A percentile compares a stretch with the other conserved stretches of the same genome.
These are phyloP conservation scores for Crucibulum laeve DNA, from an alignment of 768 basidiomycete genomes.

Conservation along the genomic window DNA sequence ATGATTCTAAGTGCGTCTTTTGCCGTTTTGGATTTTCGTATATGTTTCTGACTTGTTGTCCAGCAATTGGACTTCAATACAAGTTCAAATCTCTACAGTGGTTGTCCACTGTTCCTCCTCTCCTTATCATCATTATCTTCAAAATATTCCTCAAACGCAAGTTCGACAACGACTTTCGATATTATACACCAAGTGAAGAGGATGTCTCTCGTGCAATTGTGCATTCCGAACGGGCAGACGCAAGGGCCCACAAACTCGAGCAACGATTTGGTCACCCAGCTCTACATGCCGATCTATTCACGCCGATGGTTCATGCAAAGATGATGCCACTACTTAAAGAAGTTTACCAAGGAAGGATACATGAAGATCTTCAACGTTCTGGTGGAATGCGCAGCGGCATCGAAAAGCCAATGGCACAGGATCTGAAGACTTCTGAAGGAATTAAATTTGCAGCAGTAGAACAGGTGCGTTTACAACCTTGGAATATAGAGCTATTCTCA, in stretches of 20 bases:
- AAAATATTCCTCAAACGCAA: constrained; percentile 77
- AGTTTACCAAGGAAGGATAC: constrained; percentile 67
- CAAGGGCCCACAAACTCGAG: constrained; percentile 67
- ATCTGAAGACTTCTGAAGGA: constrained; percentile 72
- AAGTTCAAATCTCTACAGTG: constrained; percentile 71
- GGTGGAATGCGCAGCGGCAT: not conserved
- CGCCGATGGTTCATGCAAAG: constrained; percentile 81
- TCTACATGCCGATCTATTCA: constrained; percentile 80
- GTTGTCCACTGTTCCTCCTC: constrained; percentile 79
- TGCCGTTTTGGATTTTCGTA: not conserved
- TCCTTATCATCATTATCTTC: constrained; percentile 74
- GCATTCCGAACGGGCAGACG: constrained; percentile 74
- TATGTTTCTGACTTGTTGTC: constrained; percentile 9
- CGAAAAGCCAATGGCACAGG: constrained; percentile 27
- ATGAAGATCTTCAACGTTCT: not conserved
- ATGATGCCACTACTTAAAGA: constrained; percentile 77
- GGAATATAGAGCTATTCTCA: not conserved
- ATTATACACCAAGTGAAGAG: constrained; percentile 76
- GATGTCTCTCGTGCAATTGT: constrained; percentile 74
- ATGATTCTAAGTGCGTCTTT: constrained; percentile 76
- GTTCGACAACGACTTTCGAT: constrained; percentile 71
- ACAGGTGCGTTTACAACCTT: constrained; percentile 39
- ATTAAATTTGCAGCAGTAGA: constrained; percentile 81
- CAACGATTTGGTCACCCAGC: constrained; percentile 96
- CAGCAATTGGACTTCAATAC: constrained; percentile 87